Evolutionary conservation across 805 yeast genomes (phyloP), one percentile per base, ranked within the genome.

Genomic region (Candida vartiovaarae): DNA sequence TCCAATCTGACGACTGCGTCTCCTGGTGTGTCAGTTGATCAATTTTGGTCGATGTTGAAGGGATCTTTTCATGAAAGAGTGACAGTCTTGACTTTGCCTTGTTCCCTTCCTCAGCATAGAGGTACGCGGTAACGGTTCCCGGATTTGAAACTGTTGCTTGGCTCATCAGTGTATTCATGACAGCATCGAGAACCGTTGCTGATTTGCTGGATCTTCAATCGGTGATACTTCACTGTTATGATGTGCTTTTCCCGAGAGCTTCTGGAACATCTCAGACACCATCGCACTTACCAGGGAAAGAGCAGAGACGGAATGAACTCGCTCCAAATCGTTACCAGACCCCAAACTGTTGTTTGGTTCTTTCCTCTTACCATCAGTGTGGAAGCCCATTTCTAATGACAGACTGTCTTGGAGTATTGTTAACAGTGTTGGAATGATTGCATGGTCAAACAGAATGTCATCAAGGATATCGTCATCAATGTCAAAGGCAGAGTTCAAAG

Each of bases 401-500:
- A 15, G 20, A 15, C 20, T 15, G 20, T 8, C 34, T 39, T 10
- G 43, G 31, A 34, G 43, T 27, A 6, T 36, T 2, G 39, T 34
- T 5, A 39, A 43, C 32, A 44, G 32, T 6, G 15, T 25, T 9
- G 27, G 31, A 32, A 30, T 30, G 7, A 26, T 34, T 5, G 34
- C 41, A 25, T 39, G 46, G 38, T 36, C 30, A 11, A 32, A 38
- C n/a, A 36, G 34, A 20, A 55, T 35, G 23, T 46, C 52, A 33
- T 36, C 41, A 4, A 44, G 37, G 6, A 52, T 31, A 27, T 53
- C 43, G 6, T 50, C 56, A 36, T 56, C 53, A 23, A 52, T 35
- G 8, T 39, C 50, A 23, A 53, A 51, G 4, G 55, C 55, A 6
- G 47, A 44, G 33, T 53, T 42, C 35, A 53, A 43, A 2, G 52